phyloP scores from a whole-genome alignment of 768 basidiomycete species.

The Suillus plorans region DNA sequence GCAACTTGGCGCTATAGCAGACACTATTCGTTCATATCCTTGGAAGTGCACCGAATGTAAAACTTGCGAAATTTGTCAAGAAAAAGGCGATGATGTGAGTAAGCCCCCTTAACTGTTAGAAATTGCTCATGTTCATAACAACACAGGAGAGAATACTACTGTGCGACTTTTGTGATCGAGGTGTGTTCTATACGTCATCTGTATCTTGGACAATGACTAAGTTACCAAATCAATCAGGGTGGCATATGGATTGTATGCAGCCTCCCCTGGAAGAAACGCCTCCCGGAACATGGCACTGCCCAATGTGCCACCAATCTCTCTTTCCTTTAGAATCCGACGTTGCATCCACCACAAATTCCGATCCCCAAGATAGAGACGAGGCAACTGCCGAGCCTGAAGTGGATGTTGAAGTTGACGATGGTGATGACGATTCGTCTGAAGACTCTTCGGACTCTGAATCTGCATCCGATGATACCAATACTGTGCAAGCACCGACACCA shows the following conservation, averaged over 20 bases:
- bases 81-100: conserved; percentile 89
- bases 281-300: conserved; percentile 78
- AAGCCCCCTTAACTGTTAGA: conserved; percentile 11
- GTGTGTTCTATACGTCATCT: conserved; percentile 33
- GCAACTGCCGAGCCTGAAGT: conserved; percentile 26
- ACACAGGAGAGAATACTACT: conserved; percentile 76
- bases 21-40: conserved; percentile 65
- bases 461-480: conserved; percentile 15
- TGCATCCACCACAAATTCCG: conserved; percentile 23
- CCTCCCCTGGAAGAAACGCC: conserved; percentile 74
- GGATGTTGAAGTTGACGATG: conserved; percentile 35
- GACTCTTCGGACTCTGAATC: conserved; percentile 34
- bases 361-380: conserved; percentile 11
- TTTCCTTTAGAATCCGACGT: conserved; percentile 11
- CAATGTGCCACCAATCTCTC: conserved; percentile 47
- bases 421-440: conserved; percentile 20
- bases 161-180: conserved; percentile 94
- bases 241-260: conserved; percentile 79
- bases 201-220: conserved; percentile 1
- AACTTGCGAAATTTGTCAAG: conserved; percentile 81
- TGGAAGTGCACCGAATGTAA: conserved; percentile 95
- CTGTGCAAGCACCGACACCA: conserved; percentile 16
- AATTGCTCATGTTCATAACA: conserved; percentile 19
- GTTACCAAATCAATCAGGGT: conserved; percentile 45
- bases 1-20: conserved; percentile 55